A percentile compares a stretch with the other conserved stretches of the same genome.
Conservation (phyloP, 805 yeast species). For the Suhomyces xylopsoci region DNA sequence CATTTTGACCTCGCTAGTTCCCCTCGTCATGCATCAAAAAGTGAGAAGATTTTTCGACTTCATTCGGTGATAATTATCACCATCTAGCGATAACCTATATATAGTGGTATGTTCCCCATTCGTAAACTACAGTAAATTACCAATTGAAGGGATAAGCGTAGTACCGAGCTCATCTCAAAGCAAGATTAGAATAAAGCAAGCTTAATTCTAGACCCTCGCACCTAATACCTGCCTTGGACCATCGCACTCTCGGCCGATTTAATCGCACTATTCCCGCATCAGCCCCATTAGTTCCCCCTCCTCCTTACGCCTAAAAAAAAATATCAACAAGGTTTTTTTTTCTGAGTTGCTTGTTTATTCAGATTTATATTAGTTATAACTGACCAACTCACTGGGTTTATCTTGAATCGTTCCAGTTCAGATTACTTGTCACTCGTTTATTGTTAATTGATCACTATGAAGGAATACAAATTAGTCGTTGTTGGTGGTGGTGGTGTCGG, state of each 20-base stretch:
- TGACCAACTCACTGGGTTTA: background rate
- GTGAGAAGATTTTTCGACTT: background rate
- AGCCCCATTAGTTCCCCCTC: background rate
- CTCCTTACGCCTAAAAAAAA: background rate
- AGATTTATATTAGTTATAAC: background rate
- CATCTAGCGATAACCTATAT: background rate
- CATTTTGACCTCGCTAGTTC: background rate
- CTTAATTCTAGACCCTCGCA: background rate
- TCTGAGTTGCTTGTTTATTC: background rate
- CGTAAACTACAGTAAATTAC: background rate
- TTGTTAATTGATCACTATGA: conserved; percentile 23
- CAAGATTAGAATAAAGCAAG: background rate
- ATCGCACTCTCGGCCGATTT: background rate
- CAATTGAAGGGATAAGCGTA: background rate
- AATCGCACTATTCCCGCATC: background rate
- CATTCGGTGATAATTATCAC: background rate
- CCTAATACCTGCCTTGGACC: background rate
- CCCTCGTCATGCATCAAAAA: background rate
- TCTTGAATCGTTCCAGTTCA: background rate
- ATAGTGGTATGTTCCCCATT: background rate
- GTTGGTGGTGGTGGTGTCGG: conserved; percentile 99
- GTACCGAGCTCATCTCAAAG: background rate
- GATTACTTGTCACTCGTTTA: background rate
- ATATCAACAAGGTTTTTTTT: background rate
- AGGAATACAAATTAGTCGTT: conserved; percentile 89